Evolutionary conservation across 768 basidiomycete genomes (phyloP), one percentile per base, ranked within the genome.

Genomic region (Mycena vulgaris): DNA sequence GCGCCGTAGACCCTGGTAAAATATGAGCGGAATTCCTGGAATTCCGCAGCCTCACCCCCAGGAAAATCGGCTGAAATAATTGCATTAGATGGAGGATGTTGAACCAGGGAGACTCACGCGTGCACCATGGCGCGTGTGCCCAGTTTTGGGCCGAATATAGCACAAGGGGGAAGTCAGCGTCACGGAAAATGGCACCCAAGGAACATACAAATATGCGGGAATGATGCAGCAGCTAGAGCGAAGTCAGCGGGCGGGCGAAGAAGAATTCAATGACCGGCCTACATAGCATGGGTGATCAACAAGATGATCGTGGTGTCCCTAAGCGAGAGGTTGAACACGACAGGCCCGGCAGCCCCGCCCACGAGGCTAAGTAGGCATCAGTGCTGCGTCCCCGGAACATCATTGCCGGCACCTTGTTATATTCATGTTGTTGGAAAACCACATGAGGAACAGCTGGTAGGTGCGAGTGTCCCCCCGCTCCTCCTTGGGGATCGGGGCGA

Each of bases 81-180:
- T 53, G 42, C 21, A 3, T 35, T 16, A 28, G 13, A 57, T 25
- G 37, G 81, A 10, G 17, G 86, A 86, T 89, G 89, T 72, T 81
- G 76, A 89, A 91, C 28, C 89, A 81, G 3, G 13, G 31, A 33
- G 37, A 30, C 48, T 58, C 25, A 69, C 68, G 92, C 89, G 68
- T 89, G 87, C 27, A 94, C 89, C 93, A 95, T 93, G 63, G 92
- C 92, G 23, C 94, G 85, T 75, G 92, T 87, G n/a, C 95, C 95
- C 0, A 93, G 82, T 77, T 90, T 91, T 0, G 95, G 93, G 14
- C 95, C 93, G 81, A 93, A 94, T 4, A 90, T 89, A n/a, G 82
- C 83, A 63, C 86, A 57, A 39, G 13, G 60, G 30, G 59, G 28
- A 27, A 64, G 23, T 60, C n/a, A n/a, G n/a, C n/a, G n/a, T n/a